phyloP scores from a whole-genome alignment of 1,139 yeast genomes.

The Saccharomyces hybrid region DNA sequence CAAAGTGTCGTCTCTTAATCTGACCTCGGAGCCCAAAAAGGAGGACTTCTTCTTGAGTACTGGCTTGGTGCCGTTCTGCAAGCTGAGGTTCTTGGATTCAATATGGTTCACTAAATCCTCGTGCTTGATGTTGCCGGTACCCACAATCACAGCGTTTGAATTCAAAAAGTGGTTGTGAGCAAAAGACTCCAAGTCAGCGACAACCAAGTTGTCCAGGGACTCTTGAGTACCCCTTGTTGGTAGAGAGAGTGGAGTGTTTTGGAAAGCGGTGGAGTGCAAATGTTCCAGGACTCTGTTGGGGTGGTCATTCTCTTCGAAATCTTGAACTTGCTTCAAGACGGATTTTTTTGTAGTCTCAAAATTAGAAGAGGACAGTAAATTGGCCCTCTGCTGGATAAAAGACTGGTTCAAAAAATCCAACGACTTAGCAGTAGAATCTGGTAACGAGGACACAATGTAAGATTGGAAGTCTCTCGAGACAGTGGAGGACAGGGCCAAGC shows the following conservation, averaged over 20 bases:
- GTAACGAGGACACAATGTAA: slow-evolving; percentile 42
- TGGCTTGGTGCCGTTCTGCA: slow-evolving; percentile 43
- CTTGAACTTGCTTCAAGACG: slow-evolving; percentile 35
- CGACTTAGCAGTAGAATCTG: slow-evolving; percentile 44
- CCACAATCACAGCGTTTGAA: slow-evolving; percentile 61
- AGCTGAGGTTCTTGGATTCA: slow-evolving; percentile 37
- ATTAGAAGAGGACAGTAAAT: slow-evolving; percentile 1
- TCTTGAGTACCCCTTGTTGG: slow-evolving; percentile 70
- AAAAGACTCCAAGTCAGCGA: slow-evolving; percentile 51
- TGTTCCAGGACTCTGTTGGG: slow-evolving; percentile 53
- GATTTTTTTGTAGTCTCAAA: slow-evolving; percentile 33
- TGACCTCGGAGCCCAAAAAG: slow-evolving; percentile 77
- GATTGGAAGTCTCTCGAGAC: slow-evolving; percentile 51
- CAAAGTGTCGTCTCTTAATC: slow-evolving; percentile 80
- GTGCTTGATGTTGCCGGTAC: slow-evolving; percentile 66
- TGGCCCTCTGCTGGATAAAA: slow-evolving; percentile 4
- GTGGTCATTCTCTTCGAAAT: slow-evolving; percentile 34
- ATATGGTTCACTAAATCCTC: slow-evolving; percentile 60
- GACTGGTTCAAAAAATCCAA: slow-evolving; percentile 28
- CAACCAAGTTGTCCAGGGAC: slow-evolving; percentile 49
- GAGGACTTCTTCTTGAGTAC: slow-evolving; percentile 40
- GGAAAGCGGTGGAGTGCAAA: slow-evolving; percentile 75
- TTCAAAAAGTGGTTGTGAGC: slow-evolving; percentile 50
- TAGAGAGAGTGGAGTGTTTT: slow-evolving; percentile 69
- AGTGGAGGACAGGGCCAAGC: slow-evolving; percentile 41